A percentile compares a stretch with the other conserved stretches of the same genome.
These are phyloP conservation scores for Russula compacta DNA, from an alignment of 768 basidiomycete species.

Conservation along the genomic window DNA sequence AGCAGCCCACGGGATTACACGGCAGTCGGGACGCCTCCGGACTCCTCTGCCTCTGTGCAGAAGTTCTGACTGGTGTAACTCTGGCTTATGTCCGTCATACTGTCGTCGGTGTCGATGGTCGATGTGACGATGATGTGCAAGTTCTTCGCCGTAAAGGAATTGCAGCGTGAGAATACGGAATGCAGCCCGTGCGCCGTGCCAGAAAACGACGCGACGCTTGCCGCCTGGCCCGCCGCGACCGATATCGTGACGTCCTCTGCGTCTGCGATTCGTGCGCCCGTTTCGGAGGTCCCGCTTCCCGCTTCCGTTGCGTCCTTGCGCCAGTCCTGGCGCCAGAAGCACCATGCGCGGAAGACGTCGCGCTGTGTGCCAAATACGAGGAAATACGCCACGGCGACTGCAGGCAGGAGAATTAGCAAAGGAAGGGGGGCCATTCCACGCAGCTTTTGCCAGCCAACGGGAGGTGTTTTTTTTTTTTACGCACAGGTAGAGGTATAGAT, in stretches of 20 bases:
- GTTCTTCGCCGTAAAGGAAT: not conserved
- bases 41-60: no score
- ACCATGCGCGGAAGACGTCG: constrained; percentile 10
- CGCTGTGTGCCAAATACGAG: constrained; percentile 7
- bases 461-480: not conserved
- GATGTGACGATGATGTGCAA: not conserved
- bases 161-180: not conserved
- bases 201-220: not conserved
- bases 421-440: not conserved
- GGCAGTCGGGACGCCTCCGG: no score
- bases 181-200: not conserved
- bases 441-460: not conserved
- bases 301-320: not conserved
- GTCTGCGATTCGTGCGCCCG: not conserved
- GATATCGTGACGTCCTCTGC: not conserved
- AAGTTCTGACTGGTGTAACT: no score
- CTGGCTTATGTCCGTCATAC: no score
- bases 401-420: not conserved
- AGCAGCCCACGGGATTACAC: no score
- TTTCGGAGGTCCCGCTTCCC: not conserved
- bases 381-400: constrained; percentile 10
- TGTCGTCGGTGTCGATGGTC: not conserved
- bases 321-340: constrained; percentile 3
- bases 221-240: no score
- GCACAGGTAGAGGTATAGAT: constrained; percentile 13